phyloP scores from a whole-genome alignment of 768 basidiomycete genomes.

The Tylopilus subfusipes region DNA sequence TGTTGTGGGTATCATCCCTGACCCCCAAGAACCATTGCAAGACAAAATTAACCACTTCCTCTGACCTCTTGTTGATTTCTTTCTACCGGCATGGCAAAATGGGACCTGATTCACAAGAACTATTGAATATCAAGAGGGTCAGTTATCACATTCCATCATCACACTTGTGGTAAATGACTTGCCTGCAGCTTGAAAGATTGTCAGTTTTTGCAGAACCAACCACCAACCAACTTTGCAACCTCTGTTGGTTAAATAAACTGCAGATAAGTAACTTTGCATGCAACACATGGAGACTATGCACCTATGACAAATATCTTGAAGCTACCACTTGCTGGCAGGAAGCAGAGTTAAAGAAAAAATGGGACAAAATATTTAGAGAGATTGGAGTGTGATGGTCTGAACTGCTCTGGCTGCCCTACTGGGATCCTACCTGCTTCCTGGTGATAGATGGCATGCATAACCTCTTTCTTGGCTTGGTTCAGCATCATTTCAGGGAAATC shows the following conservation, averaged over 20 bases:
- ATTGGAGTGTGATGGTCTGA: constrained; percentile 10
- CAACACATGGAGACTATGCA: background rate
- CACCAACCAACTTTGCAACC: background rate
- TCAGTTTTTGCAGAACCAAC: too few species aligned
- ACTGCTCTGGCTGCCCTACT: constrained; percentile 35
- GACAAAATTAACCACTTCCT: constrained; percentile 32
- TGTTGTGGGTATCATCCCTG: constrained; percentile 35
- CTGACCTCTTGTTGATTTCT: too few species aligned
- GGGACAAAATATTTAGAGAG: too few species aligned
- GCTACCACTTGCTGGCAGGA: too few species aligned
- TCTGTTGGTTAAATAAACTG: background rate
- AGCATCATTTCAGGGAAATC: constrained; percentile 9
- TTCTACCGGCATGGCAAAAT: too few species aligned
- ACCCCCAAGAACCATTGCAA: constrained; percentile 31
- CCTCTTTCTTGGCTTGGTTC: constrained; percentile 24
- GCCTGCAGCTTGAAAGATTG: too few species aligned
- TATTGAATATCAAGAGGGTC: background rate
- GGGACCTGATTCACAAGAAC: too few species aligned
- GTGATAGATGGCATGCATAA: constrained; percentile 40
- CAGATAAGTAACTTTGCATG: background rate
- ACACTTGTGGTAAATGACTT: background rate
- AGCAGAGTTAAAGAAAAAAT: too few species aligned
- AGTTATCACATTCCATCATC: background rate
- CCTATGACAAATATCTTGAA: too few species aligned
- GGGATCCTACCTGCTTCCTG: constrained; percentile 27